These are phyloP conservation scores for Lepiota brunneoincarnata DNA, from an alignment of 768 basidiomycete species.

Conservation along the genomic window DNA sequence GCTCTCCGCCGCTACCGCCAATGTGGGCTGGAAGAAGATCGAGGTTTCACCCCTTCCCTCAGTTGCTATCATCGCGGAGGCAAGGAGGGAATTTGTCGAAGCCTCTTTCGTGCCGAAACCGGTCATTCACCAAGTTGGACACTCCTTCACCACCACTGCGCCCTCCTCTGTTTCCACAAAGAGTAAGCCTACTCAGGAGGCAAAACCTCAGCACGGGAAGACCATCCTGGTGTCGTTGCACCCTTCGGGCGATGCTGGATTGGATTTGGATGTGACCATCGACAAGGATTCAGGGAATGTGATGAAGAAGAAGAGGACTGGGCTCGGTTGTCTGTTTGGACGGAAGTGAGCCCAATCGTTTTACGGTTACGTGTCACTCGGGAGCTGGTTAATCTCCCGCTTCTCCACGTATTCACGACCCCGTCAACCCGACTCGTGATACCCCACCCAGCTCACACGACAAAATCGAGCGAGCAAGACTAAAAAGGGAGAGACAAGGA, in stretches of 20 bases:
- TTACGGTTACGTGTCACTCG: background rate
- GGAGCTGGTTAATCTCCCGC: too few species aligned
- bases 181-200: background rate
- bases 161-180: too few species aligned
- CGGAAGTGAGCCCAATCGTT: background rate
- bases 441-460: too few species aligned
- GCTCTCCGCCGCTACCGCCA: slow-evolving; percentile 20
- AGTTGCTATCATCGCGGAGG: background rate
- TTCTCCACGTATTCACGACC: background rate
- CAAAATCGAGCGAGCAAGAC: too few species aligned
- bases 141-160: background rate
- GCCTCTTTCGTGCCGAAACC: slow-evolving; percentile 29
- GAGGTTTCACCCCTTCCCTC: background rate
- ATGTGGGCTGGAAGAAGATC: slow-evolving; percentile 5
- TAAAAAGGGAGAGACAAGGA: too few species aligned
- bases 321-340: slow-evolving; percentile 9
- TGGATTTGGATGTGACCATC: slow-evolving; percentile 86
- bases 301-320: slow-evolving; percentile 5
- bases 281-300: slow-evolving; percentile 29
- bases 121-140: slow-evolving; percentile 1
- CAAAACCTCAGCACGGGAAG: background rate
- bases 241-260: background rate
- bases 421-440: background rate
- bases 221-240: slow-evolving; percentile 8
- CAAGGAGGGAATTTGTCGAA: slow-evolving; percentile 28